A percentile compares a stretch with the other conserved stretches of the same genome.
These are phyloP conservation scores for Murraya paniculata DNA, from an alignment of 345 rosid genomes.

Conservation along the genomic window DNA sequence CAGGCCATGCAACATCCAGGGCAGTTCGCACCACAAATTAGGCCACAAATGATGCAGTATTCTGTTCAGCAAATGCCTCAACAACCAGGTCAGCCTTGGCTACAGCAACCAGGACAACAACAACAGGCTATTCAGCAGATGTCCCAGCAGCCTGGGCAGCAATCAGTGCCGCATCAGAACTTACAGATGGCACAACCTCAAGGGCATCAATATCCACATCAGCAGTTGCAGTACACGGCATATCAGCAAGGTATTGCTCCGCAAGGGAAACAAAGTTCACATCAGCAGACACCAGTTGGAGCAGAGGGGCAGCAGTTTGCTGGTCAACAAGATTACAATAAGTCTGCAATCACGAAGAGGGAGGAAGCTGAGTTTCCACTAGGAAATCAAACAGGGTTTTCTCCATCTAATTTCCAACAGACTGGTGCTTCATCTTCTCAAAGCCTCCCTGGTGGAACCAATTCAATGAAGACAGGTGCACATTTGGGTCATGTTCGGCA, in stretches of 20 bases:
- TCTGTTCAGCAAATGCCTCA: conserved; percentile 56
- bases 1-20: conserved; percentile 50
- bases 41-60: conserved; percentile 68
- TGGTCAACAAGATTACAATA: conserved; percentile 47
- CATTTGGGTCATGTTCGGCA: conserved; percentile 55
- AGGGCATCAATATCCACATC: conserved; percentile 54
- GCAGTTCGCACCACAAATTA: conserved; percentile 40
- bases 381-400: conserved; percentile 52
- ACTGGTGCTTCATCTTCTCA: conserved; percentile 51
- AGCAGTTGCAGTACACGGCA: conserved; percentile 57
- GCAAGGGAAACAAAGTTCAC: conserved; percentile 47
- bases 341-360: conserved; percentile 39
- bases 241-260: conserved; percentile 51
- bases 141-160: conserved; percentile 46
- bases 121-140: conserved; percentile 46
- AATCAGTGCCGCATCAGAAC: conserved; percentile 36
- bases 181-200: conserved; percentile 43
- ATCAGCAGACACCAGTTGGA: conserved; percentile 48
- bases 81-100: conserved; percentile 40
- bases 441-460: conserved; percentile 45
- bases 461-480: conserved; percentile 40
- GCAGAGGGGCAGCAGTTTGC: conserved; percentile 54
- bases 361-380: conserved; percentile 61
- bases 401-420: conserved; percentile 62
- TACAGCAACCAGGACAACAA: conserved; percentile 52